A percentile compares a stretch with the other conserved stretches of the same genome.
Conservation (phyloP, 306 rosid species). For the Pyrus bretschneideri region DNA sequence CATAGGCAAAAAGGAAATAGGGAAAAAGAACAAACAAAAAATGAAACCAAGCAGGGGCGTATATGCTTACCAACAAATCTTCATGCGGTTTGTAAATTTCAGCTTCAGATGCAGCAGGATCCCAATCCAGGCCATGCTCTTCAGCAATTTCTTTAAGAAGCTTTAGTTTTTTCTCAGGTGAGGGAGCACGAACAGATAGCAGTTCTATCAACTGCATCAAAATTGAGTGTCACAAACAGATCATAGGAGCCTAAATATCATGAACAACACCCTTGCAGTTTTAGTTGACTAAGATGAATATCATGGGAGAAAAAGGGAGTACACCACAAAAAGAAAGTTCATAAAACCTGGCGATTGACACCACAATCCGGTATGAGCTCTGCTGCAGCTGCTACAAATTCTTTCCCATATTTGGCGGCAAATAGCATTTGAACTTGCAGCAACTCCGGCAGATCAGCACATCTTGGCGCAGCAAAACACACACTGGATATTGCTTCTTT, state of each 20-base stretch:
- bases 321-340: conserved; percentile 11
- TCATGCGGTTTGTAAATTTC: conserved; percentile 70
- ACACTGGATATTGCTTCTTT: conserved; percentile 93
- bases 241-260: conserved; percentile 4
- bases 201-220: conserved; percentile 70
- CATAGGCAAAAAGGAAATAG: background rate
- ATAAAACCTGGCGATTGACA: conserved; percentile 88
- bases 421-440: conserved; percentile 83
- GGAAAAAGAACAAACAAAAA: background rate
- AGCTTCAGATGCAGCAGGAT: conserved; percentile 81
- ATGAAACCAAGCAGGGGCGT: conserved; percentile 5
- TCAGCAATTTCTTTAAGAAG: conserved; percentile 91
- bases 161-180: conserved; percentile 75
- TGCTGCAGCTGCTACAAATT: conserved; percentile 76
- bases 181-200: conserved; percentile 84
- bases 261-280: too few relatives aligned
- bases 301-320: background rate
- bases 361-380: conserved; percentile 92
- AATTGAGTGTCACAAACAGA: conserved; percentile 17
- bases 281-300: background rate
- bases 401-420: conserved; percentile 79
- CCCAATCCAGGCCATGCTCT: conserved; percentile 91
- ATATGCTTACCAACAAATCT: conserved; percentile 63
- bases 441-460: conserved; percentile 87
- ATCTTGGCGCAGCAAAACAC: conserved; percentile 95